These are phyloP conservation scores for Penicillium bialowiezense DNA, from an alignment of 495 filamentous ascomycete genomes.

Conservation along the genomic window DNA sequence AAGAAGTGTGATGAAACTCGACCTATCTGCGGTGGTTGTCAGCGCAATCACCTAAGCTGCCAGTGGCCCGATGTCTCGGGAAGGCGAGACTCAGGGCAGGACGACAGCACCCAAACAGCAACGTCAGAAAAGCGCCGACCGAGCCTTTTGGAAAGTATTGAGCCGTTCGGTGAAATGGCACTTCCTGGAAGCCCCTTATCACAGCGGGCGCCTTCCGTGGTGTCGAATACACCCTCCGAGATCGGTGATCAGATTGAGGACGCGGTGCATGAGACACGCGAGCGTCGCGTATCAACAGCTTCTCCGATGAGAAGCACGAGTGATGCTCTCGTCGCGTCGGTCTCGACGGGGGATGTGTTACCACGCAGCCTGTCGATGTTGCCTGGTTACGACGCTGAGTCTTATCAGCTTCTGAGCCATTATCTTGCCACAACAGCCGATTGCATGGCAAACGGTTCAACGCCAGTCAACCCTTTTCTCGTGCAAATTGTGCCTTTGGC, in stretches of 20 bases:
- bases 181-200: constrained; percentile 10
- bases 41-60: constrained; percentile 29
- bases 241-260: constrained; percentile 3
- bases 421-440: constrained; percentile 37
- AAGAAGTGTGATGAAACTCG: constrained; percentile 91
- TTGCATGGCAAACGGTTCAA: constrained; percentile 39
- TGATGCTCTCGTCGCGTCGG: constrained; percentile 4
- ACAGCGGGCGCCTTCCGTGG: constrained; percentile 15
- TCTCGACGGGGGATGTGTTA: constrained; percentile 22
- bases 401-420: constrained; percentile 34
- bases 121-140: constrained; percentile 1
- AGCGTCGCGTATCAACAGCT: constrained; percentile 2
- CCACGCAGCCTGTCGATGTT: constrained; percentile 33
- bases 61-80: constrained; percentile 29
- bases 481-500: constrained; percentile 39
- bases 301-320: neutral
- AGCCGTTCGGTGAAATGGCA: constrained; percentile 10
- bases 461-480: constrained; percentile 35
- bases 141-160: constrained; percentile 5
- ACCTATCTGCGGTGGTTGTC: constrained; percentile 64
- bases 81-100: constrained; percentile 10
- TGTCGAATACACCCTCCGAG: constrained; percentile 14
- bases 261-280: neutral
- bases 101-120: neutral
- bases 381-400: constrained; percentile 31